Percentiles rank a stretch among this genome's conserved stretches.
Evolutionary conservation across 164 flowering plant species (phyloP).

Genomic region (Taxillus chinensis): DNA sequence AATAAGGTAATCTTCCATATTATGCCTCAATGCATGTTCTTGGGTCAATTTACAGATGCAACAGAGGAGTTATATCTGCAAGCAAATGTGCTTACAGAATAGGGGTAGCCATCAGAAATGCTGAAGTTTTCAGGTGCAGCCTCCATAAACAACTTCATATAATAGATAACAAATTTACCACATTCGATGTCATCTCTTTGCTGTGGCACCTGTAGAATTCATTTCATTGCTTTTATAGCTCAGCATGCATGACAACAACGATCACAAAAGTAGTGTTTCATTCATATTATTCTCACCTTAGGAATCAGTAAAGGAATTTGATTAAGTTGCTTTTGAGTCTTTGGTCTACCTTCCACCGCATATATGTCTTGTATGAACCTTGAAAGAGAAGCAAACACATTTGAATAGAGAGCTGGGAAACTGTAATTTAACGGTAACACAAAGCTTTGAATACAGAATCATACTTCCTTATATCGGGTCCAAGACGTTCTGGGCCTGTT

Average conservation of each 20-base stretch:
- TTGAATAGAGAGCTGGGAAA: not conserved
- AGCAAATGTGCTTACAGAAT: slow-evolving; percentile 38
- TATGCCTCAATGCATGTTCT: too few species aligned
- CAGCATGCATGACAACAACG: not conserved
- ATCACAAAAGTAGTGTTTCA: not conserved
- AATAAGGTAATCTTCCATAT: too few species aligned
- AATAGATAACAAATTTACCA: slow-evolving; percentile 64
- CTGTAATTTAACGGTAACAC: too few species aligned
- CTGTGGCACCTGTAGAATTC: slow-evolving; percentile 57
- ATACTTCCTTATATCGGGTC: slow-evolving; percentile 64
- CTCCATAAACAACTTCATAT: slow-evolving; percentile 43
- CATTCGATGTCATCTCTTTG: slow-evolving; percentile 56
- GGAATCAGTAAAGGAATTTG: slow-evolving; percentile 68
- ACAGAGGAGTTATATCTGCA: too few species aligned
- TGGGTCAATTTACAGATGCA: too few species aligned
- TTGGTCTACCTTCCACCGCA: slow-evolving; percentile 31
- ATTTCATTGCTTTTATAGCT: not conserved
- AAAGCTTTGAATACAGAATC: not conserved
- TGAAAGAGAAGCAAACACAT: slow-evolving; percentile 1
- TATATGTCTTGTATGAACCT: slow-evolving; percentile 63
- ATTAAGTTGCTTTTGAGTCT: slow-evolving; percentile 15
- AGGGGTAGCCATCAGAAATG: slow-evolving; percentile 40
- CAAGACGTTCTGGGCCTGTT: slow-evolving; percentile 43
- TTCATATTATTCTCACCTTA: slow-evolving; percentile 28
- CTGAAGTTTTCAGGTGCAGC: slow-evolving; percentile 55